Base-by-base conservation (phyloP, 2,329 filamentous ascomycete genomes). In the Monilinia aucupariae region DNA sequence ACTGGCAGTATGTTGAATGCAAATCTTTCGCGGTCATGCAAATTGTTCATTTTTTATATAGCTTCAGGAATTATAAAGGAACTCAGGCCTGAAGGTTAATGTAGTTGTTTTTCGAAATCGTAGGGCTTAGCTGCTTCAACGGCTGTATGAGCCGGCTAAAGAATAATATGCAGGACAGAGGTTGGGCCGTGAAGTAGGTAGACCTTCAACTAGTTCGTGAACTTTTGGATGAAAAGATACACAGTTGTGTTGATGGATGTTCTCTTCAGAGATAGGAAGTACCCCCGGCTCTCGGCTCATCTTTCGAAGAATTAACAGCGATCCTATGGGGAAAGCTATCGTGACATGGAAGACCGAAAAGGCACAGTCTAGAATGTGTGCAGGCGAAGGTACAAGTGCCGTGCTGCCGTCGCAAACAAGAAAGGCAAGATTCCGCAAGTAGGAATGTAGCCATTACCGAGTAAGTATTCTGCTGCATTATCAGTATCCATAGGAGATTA, bases 51-150 rank as follows among this genome's bases (percentile, higher is more conserved):
- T 55, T 45, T 41, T 43, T 12, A 55, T 22, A 55, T 30, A 30
- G 12, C 9, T 15, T 22, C 20, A 43, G 39, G 9, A 30, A 55
- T n/a, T 15, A 55, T 32, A 45, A n/a, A 5, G 34, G 34, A 39
- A 43, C 27, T 32, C 6, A 1, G n/a, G 25, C 12, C 17, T 17
- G 43, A 43, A 22, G 17, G 37, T 41, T 41, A 17, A 17, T 54
- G 7, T 41, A 17, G 34, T 41, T 54, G 27, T 25, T 56, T 30
- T 55, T 47, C 41, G 15, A 32, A 17, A 34, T 20, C 27, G 27
- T 47, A 55, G 37, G 37, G 52, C 52, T 43, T 55, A 34, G 41
- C n/a, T 45, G 41, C 27, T 56, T 34, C 53, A 47, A 22, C 25
- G 41, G 27, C 9, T 34, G 27, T 56, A 30, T 30, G 25, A 20